These are phyloP conservation scores for Fistulinella cinereoalba DNA, from an alignment of 1,284 basidiomycete genomes.

Conservation along the genomic window DNA sequence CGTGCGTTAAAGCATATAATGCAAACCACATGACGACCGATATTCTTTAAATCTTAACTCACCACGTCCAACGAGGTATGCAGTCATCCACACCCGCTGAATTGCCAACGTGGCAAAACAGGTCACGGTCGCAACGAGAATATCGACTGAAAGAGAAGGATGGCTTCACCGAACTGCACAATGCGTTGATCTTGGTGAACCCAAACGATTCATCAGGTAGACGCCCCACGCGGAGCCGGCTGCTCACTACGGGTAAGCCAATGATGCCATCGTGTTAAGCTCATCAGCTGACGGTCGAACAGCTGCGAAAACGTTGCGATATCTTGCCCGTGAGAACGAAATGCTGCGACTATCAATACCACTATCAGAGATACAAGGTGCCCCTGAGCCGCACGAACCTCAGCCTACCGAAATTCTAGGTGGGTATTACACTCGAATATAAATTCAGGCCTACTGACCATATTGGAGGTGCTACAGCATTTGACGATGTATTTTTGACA, in stretches of 20 bases:
- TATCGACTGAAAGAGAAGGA: conserved; percentile 35
- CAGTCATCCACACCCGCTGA: conserved; percentile 1
- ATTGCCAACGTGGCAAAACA: conserved; percentile 16
- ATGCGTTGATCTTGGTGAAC: conserved; percentile 24
- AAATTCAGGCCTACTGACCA: too few relatives aligned
- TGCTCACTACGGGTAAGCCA: conserved; percentile 26
- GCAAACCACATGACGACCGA: not conserved
- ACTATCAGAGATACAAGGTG: too few relatives aligned
- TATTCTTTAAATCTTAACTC: conserved; percentile 6
- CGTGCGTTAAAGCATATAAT: too few relatives aligned
- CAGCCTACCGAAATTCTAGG: too few relatives aligned
- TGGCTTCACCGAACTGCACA: conserved; percentile 30
- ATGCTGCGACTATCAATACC: conserved; percentile 15
- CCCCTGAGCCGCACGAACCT: not conserved
- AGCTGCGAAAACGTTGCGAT: conserved; percentile 25
- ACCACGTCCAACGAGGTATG: conserved; percentile 7
- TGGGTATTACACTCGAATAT: too few relatives aligned
- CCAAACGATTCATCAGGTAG: conserved; percentile 26
- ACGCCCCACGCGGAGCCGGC: conserved; percentile 31
- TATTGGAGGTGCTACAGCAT: not conserved
- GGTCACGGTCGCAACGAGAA: conserved; percentile 29
- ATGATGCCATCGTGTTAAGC: not conserved
- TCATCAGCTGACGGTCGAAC: conserved; percentile 6
- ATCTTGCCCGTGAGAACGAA: conserved; percentile 26
- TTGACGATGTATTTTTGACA: conserved; percentile 4